Percentiles rank a stretch among this genome's conserved stretches.
Evolutionary conservation across 495 filamentous ascomycete genomes (phyloP).

Genomic region (Neurospora sp.): DNA sequence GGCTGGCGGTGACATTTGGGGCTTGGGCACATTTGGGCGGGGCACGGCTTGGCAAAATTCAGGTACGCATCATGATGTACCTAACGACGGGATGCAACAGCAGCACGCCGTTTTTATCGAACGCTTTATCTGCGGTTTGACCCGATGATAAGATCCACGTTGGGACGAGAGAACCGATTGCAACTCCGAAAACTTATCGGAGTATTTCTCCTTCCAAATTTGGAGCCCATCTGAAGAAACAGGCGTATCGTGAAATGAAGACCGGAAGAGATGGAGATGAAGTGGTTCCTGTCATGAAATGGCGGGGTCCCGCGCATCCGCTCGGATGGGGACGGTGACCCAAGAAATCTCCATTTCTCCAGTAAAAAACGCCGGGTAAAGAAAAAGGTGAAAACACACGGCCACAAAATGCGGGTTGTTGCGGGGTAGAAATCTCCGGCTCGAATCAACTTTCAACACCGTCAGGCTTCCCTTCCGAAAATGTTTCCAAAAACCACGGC

Average conservation of each 20-base stretch:
- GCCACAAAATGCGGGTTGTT: not conserved
- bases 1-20: conserved; percentile 2
- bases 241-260: not conserved
- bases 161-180: not conserved
- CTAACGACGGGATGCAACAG: not conserved
- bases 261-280: not conserved
- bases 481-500: conserved; percentile 6
- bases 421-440: not conserved
- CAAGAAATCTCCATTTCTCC: not conserved
- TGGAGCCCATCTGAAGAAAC: not conserved
- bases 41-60: not conserved
- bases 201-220: not conserved
- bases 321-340: not conserved
- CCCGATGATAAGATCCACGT: not conserved
- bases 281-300: not conserved
- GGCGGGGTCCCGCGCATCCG: not conserved
- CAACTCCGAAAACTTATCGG: not conserved
- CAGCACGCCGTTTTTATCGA: not conserved
- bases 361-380: not conserved
- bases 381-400: not conserved
- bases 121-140: not conserved
- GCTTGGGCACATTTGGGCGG: not conserved
- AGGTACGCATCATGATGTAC: not conserved
- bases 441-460: conserved; percentile 2
- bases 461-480: conserved; percentile 2